Evolutionary conservation across 768 basidiomycete species (phyloP), one percentile per base, ranked within the genome.

Genomic region (Russula brevipes): DNA sequence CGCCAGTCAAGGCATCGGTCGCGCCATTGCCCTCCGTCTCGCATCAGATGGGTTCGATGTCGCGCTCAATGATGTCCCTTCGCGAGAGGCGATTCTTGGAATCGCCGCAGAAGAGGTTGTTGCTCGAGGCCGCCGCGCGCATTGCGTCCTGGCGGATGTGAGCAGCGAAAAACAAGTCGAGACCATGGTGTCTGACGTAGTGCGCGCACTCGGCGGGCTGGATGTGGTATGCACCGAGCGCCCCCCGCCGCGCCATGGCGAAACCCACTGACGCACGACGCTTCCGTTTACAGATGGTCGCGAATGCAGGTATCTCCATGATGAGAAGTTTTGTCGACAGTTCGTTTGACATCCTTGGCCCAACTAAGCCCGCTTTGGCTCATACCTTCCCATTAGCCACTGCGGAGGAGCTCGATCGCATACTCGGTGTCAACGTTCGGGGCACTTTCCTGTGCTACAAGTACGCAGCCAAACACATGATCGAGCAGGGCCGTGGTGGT

Each of bases 31-130:
- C 10, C 60, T 77, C 31, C 69, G 71, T 36, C 71, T 76, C n/a
- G 75, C 76, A 1, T 54, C 35, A 11, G 77, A 75, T 38, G 77
- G 73, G 1, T 72, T 70, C 35, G 72, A 74, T 42, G 45, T 76
- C 14, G 68, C 64, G 0, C 58, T 77, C 3, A 78, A 72, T 24
- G 73, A 76, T 31, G 12, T 76, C 7, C 65, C 72, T 0, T 64
- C 70, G 0, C 73, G 74, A 46, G 61, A 54, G 4, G 67, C 70
- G 5, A 59, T 70, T 17, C 69, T 82, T 0, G 68, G 71, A 14
- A 68, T 63, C 12, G 64, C 65, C 7, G 60, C 67, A 16, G 62
- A 66, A 19, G 71, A 69, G 9, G 42, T 66, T 24, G 44, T 54
- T 7, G 63, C 70, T 31, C 67, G 14, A 52, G 64, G 64, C 58